These are phyloP conservation scores for Panaeolus papilionaceus DNA, from an alignment of 768 basidiomycete genomes.

Conservation along the genomic window DNA sequence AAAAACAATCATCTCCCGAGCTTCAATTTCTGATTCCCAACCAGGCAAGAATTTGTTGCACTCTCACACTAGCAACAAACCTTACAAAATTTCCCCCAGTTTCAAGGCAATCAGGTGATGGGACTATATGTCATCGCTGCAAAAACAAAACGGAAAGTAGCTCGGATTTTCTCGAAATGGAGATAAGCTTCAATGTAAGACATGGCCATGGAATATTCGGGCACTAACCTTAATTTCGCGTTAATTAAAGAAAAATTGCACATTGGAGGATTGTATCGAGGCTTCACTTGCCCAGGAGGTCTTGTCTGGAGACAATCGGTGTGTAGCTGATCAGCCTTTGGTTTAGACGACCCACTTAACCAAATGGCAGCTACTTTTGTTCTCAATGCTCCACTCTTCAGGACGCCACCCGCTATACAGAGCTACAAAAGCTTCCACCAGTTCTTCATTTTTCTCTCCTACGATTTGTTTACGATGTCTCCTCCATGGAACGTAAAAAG, in stretches of 20 bases:
- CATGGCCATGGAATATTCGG: not conserved
- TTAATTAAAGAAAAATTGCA: conserved; percentile 66
- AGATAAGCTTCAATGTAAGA: conserved; percentile 79
- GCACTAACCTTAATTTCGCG: not conserved
- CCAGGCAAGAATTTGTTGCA: conserved; percentile 52
- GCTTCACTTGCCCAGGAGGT: conserved; percentile 71
- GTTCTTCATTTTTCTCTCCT: conserved; percentile 91
- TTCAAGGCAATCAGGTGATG: conserved; percentile 84
- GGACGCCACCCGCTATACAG: conserved; percentile 80
- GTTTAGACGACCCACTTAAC: not conserved
- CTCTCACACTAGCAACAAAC: not conserved
- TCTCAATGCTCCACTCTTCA: conserved; percentile 73
- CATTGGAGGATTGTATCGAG: conserved; percentile 76
- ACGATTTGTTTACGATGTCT: conserved; percentile 89
- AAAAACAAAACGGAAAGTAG: conserved; percentile 68
- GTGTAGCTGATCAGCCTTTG: not conserved
- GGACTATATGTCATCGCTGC: conserved; percentile 80
- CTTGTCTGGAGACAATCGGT: conserved; percentile 87
- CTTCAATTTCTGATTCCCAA: conserved; percentile 74
- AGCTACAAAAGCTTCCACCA: conserved; percentile 77
- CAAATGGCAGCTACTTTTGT: conserved; percentile 73
- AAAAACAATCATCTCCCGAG: conserved; percentile 70
- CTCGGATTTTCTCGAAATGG: conserved; percentile 86
- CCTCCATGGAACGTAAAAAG: conserved; percentile 85
- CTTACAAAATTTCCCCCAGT: conserved; percentile 50